Base-by-base conservation (phyloP, 1,284 basidiomycete species). In the Naganishia cerealis region DNA sequence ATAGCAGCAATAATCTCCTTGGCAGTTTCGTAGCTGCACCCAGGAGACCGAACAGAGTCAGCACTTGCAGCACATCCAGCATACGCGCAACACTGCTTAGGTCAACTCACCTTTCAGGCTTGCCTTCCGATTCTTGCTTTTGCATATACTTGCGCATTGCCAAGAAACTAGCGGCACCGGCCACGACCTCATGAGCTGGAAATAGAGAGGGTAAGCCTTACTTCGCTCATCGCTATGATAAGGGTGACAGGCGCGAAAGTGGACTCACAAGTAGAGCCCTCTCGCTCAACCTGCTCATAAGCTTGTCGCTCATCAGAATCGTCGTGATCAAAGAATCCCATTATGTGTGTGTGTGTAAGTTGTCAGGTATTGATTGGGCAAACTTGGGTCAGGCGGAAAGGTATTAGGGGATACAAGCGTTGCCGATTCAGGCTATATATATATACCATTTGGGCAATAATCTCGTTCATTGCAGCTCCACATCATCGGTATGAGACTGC, bases 61-160 rank as follows among this genome's bases (percentile, higher is more conserved):
- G 36, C 24, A 42, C 38, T 57, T 52, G 54, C 9, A 24, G 18
- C 29, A 43, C 53, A 29, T 33, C 40, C 26, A 36, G 38, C 5
- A 24, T 21, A 9, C 39, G 43, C 18, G 7, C 5, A 50, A 50
- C 3, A 24, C 24, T 18, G 18, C 18, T 24, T 18, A 2, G 5
- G 18, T 50, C 29, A 10, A 26, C 63, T 42, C 42, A 68, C 50
- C 46, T 58, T 33, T 63, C 42, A 36, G 67, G 70, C 59, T 71
- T 54, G 63, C 74, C 74, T 39, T 77, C 74, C 18, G 46, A 55
- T 24, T 69, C 71, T 65, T 72, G 70, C 70, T 76, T 73, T 33
- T 77, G 43, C 70, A 74, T 65, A 67, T 77, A 77, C 24, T 71
- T 72, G 53, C 70, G 67, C 73, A 74, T 74, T 24, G 75, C 76